A percentile compares a stretch with the other conserved stretches of the same genome.
Evolutionary conservation across 2,329 filamentous ascomycete species (phyloP).

Genomic region (Diaporthe longicolla): DNA sequence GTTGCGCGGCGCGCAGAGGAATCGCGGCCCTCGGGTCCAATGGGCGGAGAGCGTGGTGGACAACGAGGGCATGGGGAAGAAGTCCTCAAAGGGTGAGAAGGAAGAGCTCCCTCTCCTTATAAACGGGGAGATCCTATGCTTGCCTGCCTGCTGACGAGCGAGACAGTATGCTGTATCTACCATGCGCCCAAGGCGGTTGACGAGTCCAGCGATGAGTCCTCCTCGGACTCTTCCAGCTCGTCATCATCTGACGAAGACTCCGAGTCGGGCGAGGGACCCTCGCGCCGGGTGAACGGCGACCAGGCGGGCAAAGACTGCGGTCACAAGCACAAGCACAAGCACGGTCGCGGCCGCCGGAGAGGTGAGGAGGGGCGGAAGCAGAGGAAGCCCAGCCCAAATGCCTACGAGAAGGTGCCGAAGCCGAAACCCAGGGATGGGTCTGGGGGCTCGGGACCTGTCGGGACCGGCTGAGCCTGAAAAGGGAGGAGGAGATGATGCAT

Average conservation of each 20-base stretch:
- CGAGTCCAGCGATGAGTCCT: constrained; percentile 82
- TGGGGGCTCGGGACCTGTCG: constrained; percentile 33
- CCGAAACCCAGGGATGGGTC: constrained; percentile 39
- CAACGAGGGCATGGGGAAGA: constrained; percentile 94
- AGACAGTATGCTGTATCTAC: constrained; percentile 97
- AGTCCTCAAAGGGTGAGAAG: constrained; percentile 86
- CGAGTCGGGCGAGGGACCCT: constrained; percentile 59
- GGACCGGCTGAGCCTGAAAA: constrained; percentile 4
- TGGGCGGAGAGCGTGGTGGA: constrained; percentile 96
- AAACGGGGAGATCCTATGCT: too few relatives aligned
- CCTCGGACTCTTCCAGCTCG: constrained; percentile 68
- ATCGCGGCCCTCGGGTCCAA: constrained; percentile 76
- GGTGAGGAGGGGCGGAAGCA: constrained; percentile 18
- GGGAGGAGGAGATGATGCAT: background rate
- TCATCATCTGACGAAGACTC: constrained; percentile 49
- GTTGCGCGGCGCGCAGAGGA: constrained; percentile 63
- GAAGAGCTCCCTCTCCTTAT: too few relatives aligned
- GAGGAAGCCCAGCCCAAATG: constrained; percentile 43
- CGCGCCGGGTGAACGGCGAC: constrained; percentile 49
- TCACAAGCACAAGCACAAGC: constrained; percentile 20
- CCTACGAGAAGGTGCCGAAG: constrained; percentile 43
- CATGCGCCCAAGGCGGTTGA: constrained; percentile 86
- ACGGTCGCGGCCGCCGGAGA: constrained; percentile 33
- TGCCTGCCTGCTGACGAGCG: background rate
- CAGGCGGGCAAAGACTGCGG: constrained; percentile 33